These are phyloP conservation scores for Microbotryomycetes sp. DNA, from an alignment of 1,284 basidiomycete species.

Conservation along the genomic window DNA sequence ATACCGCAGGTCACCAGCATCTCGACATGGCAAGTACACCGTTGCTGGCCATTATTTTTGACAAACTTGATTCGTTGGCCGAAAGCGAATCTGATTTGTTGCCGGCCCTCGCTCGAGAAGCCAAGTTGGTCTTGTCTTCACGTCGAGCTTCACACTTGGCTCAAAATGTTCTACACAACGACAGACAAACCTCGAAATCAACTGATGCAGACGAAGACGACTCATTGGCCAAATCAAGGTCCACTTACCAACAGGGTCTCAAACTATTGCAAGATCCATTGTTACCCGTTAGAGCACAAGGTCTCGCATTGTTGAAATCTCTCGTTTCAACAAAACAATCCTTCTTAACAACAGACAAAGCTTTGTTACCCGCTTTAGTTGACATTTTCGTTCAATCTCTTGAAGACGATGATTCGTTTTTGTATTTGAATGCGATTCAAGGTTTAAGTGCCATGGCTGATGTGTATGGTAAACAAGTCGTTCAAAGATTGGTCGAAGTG, in stretches of 20 bases:
- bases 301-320: constrained; percentile 71
- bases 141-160: constrained; percentile 45
- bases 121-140: constrained; percentile 70
- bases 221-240: constrained; percentile 18
- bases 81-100: constrained; percentile 46
- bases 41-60: constrained; percentile 63
- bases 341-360: constrained; percentile 45
- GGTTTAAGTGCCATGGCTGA: constrained; percentile 79
- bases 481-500: constrained; percentile 57
- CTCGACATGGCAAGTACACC: constrained; percentile 58
- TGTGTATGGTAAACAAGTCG: constrained; percentile 62
- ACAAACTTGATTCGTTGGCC: constrained; percentile 56
- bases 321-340: constrained; percentile 50
- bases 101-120: constrained; percentile 62
- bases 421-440: constrained; percentile 88
- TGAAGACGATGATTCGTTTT: constrained; percentile 89
- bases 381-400: constrained; percentile 80
- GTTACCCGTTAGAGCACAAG: constrained; percentile 91
- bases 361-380: constrained; percentile 63
- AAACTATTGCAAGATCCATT: constrained; percentile 84
- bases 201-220: constrained; percentile 46
- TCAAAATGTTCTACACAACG: constrained; percentile 37
- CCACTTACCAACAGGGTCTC: constrained; percentile 77
- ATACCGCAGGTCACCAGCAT: constrained; percentile 56
- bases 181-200: constrained; percentile 33